A percentile compares a stretch with the other conserved stretches of the same genome.
Conservation (phyloP, 2,329 filamentous ascomycete species). For the Neofusicoccum sp. region DNA sequence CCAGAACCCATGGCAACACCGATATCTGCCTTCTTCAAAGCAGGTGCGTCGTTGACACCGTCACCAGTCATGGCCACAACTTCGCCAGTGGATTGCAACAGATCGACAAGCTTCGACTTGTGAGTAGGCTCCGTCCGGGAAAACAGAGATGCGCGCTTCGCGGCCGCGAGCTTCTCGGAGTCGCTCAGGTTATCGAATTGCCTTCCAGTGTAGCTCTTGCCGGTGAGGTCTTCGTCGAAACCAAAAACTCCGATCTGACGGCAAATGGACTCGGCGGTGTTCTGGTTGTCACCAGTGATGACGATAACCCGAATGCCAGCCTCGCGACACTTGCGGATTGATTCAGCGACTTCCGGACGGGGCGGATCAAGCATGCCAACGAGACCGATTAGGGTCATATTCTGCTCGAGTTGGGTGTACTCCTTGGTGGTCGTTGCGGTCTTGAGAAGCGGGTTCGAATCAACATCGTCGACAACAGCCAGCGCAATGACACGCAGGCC, state of each 20-base stretch:
- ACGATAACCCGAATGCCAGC: constrained; percentile 97
- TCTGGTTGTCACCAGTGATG: constrained; percentile 97
- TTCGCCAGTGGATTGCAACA: constrained; percentile 88
- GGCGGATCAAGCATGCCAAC: constrained; percentile 97
- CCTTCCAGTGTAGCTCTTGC: constrained; percentile 93
- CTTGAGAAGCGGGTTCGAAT: constrained; percentile 67
- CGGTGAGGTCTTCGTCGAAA: constrained; percentile 75
- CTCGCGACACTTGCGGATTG: constrained; percentile 85
- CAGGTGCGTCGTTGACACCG: constrained; percentile 96
- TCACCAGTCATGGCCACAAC: constrained; percentile 99
- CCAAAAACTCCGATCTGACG: constrained; percentile 95
- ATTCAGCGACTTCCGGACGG: constrained; percentile 83
- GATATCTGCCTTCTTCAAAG: constrained; percentile 97
- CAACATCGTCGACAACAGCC: constrained; percentile 78
- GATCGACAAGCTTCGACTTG: constrained; percentile 97
- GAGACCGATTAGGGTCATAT: constrained; percentile 90
- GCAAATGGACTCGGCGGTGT: constrained; percentile 97
- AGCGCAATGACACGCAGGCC: constrained; percentile 94
- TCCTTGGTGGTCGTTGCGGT: constrained; percentile 81
- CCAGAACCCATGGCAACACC: constrained; percentile 98
- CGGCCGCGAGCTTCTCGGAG: constrained; percentile 78
- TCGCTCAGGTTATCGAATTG: constrained; percentile 88
- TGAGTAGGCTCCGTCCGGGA: constrained; percentile 94
- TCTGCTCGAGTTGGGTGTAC: constrained; percentile 86
- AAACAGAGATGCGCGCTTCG: constrained; percentile 85